These are phyloP conservation scores for Rosa rugosa DNA, from an alignment of 306 rosid species.

Conservation along the genomic window DNA sequence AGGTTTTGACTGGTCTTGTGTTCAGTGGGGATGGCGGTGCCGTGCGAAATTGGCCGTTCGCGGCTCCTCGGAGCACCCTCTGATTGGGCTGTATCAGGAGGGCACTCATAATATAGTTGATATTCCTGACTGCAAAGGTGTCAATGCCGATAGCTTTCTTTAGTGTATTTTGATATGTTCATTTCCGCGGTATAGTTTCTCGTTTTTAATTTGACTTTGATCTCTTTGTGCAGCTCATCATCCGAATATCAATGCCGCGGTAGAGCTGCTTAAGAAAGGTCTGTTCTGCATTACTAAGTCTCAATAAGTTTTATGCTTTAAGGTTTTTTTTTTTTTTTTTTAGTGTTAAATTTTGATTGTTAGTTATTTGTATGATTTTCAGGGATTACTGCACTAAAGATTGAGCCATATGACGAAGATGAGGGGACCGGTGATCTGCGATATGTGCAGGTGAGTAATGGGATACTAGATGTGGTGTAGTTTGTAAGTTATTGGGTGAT, in stretches of 20 bases:
- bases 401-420: slow-evolving; percentile 83
- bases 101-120: slow-evolving; percentile 87
- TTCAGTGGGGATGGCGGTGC: slow-evolving; percentile 94
- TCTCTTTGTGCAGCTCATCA: slow-evolving; percentile 71
- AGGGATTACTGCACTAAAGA: slow-evolving; percentile 64
- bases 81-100: slow-evolving; percentile 82
- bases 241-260: slow-evolving; percentile 88
- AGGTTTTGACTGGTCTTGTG: slow-evolving; percentile 7
- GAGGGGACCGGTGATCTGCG: slow-evolving; percentile 79
- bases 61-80: slow-evolving; percentile 62
- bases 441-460: slow-evolving; percentile 68
- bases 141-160: neutral
- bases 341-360: neutral
- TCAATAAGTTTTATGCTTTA: neutral
- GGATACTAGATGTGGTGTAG: neutral
- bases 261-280: slow-evolving; percentile 78
- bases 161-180: neutral
- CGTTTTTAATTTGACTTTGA: neutral
- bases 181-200: neutral
- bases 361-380: slow-evolving; percentile 14
- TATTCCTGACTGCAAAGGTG: slow-evolving; percentile 88
- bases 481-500: neutral
- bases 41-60: slow-evolving; percentile 94
- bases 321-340: neutral
- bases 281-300: neutral